Evolutionary conservation across 2,329 filamentous ascomycete species (phyloP), one percentile per base, ranked within the genome.

Genomic region (Colletotrichum destructivum): DNA sequence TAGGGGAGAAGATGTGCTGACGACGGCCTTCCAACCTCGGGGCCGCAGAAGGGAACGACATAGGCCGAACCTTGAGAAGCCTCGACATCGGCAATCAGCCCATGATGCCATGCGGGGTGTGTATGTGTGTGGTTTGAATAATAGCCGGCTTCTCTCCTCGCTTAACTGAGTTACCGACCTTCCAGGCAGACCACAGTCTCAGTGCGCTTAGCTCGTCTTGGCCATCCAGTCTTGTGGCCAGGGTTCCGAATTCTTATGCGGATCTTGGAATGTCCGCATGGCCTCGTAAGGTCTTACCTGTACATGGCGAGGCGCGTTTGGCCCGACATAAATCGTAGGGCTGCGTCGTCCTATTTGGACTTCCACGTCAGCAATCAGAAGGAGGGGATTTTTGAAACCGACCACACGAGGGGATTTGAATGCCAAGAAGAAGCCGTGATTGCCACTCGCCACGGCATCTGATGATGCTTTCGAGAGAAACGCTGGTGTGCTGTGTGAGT

Each of bases 291-390:
- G 8, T 57, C 49, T 15, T n/a, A 31, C 21, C 11, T 26, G 23
- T 23, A 40, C 38, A 23, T 42, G 42, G 18, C 52, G 12, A 61
- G 23, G 54, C 31, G 31, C 35, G 55, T 23, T 16, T 16, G 18
- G 4, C 8, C 16, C 16, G 15, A 7, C 18, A 7, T 4, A 21
- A 9, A 21, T 12, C 15, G 7, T 56, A 57, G 26, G 56, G 56
- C 68, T 52, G 35, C 62, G 11, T 62, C n/a, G 31, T 38, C 2
- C 9, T 21, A 3, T 35, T 61, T 70, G 49, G 42, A 66, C 47
- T 66, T 70, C 35, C n/a, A 35, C 26, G 55, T 66, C 54, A 70
- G 46, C 26, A 7, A 11, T 11, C 26, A 16, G 35, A 40, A 9
- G 38, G 55, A 40, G n/a, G 16, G 16, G n/a, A 13, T 21, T 4